Base-by-base conservation (phyloP, 352 stramenopile species). In the Globisporangium heterothallicum region DNA sequence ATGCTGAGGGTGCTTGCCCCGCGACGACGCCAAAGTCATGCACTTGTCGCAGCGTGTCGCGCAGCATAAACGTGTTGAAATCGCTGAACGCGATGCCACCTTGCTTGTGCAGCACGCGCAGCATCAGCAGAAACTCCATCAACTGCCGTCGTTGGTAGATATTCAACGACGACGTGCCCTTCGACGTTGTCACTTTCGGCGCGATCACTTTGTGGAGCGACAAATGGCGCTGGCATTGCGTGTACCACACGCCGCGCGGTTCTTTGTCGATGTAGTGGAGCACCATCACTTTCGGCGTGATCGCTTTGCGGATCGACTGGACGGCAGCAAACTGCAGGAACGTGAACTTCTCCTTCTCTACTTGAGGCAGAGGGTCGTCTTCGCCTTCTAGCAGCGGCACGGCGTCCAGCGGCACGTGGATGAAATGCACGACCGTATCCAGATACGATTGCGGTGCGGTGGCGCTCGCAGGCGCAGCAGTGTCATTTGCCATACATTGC, bases 41-140 rank as follows among this genome's bases (percentile, higher is more conserved):
- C 24, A 29, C 1, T 42, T 43, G 22, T 25, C 27, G 24, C 32
- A 47, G 34, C 24, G 35, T 54, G 6, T 49, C 18, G 24, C 60
- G 53, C 50, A 78, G n/a, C n/a, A 75, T 14, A 36, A 75, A 61
- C 35, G 69, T 75, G 45, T 75, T 70, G 30, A 78, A 75, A 42
- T 73, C 69, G 5, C 56, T 56, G 43, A 75, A 73, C 18, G 59
- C 66, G 25, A 75, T 42, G 5, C 69, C 69, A n/a, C 69, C 69
- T 10, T 75, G 53, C 27, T 69, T 70, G 22, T 49, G 53, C 24
- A 78, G 43, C 22, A 58, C 58, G 16, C 63, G 59, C 42, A 78
- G 52, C 66, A 78, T 63, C 9, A 78, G 35, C 38, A 78, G 25
- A 10, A 71, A 44, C 35, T 73, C 56, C 26, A 73, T 49, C 29